These are phyloP conservation scores for Nemania serpens DNA, from an alignment of 2,329 filamentous ascomycete species.

Conservation along the genomic window DNA sequence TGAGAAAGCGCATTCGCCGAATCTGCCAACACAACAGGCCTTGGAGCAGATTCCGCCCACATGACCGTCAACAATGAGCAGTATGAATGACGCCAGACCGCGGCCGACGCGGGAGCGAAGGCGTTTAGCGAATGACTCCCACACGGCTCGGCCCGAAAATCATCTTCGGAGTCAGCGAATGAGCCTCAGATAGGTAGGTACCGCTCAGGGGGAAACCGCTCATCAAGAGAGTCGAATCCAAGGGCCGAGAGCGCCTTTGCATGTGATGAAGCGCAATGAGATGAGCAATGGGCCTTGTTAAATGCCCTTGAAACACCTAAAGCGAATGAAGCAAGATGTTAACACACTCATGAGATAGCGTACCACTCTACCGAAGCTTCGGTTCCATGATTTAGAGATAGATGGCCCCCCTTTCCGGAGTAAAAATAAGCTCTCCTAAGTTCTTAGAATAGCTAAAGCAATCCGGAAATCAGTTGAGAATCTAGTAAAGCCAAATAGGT, in stretches of 20 bases:
- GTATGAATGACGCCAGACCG: conserved; percentile 2
- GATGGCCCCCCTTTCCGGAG: neutral
- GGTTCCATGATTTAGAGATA: neutral
- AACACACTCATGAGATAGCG: neutral
- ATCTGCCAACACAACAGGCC: conserved; percentile 4
- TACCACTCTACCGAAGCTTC: neutral
- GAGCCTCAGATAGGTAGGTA: conserved; percentile 1
- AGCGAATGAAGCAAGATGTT: conserved; percentile 1
- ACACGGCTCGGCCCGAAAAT: conserved; percentile 6
- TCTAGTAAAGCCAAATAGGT: no score
- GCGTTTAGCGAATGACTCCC: conserved; percentile 1
- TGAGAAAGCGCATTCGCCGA: neutral
- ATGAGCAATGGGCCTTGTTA: conserved; percentile 4
- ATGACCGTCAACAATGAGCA: neutral
- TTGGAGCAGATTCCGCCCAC: neutral
- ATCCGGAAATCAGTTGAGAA: no score
- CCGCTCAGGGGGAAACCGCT: neutral
- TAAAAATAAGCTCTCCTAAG: neutral
- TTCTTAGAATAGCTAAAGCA: neutral
- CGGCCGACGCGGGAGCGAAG: neutral
- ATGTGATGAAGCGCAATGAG: neutral
- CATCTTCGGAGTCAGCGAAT: neutral
- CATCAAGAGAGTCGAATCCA: neutral
- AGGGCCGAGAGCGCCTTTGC: neutral
- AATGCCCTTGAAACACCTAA: neutral